Evolutionary conservation across 257 asterid genomes (phyloP).

Genomic region (Eucommia ulmoides): DNA sequence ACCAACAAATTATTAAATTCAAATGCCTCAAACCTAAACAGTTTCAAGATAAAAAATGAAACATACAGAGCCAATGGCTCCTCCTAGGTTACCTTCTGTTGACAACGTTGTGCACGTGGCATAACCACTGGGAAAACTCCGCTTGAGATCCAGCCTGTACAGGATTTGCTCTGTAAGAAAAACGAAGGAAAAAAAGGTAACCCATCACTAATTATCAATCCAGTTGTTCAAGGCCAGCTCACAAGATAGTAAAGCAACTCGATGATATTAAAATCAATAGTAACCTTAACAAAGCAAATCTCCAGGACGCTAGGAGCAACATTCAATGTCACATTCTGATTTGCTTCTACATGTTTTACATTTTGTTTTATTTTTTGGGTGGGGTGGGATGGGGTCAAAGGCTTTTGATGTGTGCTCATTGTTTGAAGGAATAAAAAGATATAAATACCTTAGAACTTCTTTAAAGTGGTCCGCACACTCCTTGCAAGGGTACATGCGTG

Average conservation of each 20-base stretch:
- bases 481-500: conserved; percentile 87
- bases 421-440: background rate
- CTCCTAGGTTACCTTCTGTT: conserved; percentile 97
- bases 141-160: conserved; percentile 73
- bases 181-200: background rate
- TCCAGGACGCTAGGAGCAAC: too few species aligned
- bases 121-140: conserved; percentile 80
- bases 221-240: too few species aligned
- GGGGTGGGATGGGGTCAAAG: too few species aligned
- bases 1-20: background rate
- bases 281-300: background rate
- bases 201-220: background rate
- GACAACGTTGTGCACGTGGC: conserved; percentile 79
- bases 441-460: conserved; percentile 63
- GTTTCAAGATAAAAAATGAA: background rate
- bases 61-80: background rate
- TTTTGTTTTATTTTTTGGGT: background rate
- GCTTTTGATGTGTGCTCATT: too few species aligned
- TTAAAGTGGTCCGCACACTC: conserved; percentile 97
- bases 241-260: background rate
- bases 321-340: too few species aligned
- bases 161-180: conserved; percentile 52
- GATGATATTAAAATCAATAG: background rate
- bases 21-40: background rate
- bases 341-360: background rate